Conservation (phyloP, 148 eudicot genomes). For the Camellia lanceoleosa region DNA sequence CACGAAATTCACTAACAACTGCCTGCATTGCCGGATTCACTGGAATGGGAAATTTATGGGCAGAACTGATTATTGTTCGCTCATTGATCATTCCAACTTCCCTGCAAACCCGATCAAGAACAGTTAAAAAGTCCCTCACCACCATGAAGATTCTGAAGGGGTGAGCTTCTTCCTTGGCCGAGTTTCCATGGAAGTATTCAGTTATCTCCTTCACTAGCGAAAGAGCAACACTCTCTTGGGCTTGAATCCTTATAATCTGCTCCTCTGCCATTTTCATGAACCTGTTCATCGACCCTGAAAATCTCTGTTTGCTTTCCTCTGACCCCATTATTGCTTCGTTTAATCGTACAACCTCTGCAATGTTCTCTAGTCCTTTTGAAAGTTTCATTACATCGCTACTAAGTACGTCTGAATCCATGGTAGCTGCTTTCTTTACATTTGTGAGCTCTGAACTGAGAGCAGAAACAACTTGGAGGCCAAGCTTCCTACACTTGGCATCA, state of each 20-base stretch:
- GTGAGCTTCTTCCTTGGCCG: constrained; percentile 97
- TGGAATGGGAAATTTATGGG: constrained; percentile 75
- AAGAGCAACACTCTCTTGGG: constrained; percentile 79
- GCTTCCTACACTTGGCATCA: constrained; percentile 72
- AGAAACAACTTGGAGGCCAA: constrained; percentile 79
- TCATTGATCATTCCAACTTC: constrained; percentile 93
- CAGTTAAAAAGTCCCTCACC: constrained; percentile 71
- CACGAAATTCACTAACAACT: constrained; percentile 44
- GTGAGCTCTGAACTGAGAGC: constrained; percentile 66
- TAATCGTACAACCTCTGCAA: constrained; percentile 48
- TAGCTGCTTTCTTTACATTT: constrained; percentile 87
- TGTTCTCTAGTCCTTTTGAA: constrained; percentile 56
- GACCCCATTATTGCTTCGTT: constrained; percentile 31
- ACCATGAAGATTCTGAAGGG: constrained; percentile 92
- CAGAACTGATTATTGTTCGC: constrained; percentile 54
- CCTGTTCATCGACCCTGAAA: constrained; percentile 63
- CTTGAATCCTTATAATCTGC: constrained; percentile 71
- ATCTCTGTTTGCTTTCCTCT: constrained; percentile 32
- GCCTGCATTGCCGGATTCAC: constrained; percentile 65
- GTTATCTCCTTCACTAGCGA: constrained; percentile 93
- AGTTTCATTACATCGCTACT: constrained; percentile 68
- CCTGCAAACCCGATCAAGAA: constrained; percentile 84
- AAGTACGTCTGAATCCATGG: constrained; percentile 87
- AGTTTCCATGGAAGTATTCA: constrained; percentile 93
- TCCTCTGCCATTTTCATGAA: constrained; percentile 77